Evolutionary conservation across 2,329 filamentous ascomycete species (phyloP), one percentile per base, ranked within the genome.

Genomic region (Orbilia quercus): DNA sequence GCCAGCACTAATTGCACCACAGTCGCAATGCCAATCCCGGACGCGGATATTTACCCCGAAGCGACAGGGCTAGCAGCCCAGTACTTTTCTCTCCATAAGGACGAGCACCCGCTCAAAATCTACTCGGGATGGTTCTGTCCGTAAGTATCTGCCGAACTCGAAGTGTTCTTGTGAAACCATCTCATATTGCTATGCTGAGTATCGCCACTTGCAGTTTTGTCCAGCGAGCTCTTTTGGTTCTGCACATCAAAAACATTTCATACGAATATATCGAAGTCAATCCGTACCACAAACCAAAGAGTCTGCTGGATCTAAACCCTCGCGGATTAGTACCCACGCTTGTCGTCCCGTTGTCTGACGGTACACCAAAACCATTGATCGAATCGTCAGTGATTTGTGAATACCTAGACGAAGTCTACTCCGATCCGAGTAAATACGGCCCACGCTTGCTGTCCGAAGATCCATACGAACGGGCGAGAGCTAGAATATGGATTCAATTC

Each of bases 61-160:
- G 67, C 67, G 28, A 74, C 73, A n/a, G 59, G 73, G 3, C 44
- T 16, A 11, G 59, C 75, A 25, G 71, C 66, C 55, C 51, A 54
- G 22, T 66, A 55, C 22, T 51, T 74, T 28, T 64, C 59, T 23
- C 48, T 58, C 42, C 70, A 73, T 20, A 18, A 44, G 6, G 77
- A 79, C 16, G 82, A 85, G 34, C 82, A 87, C 34, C 80, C 81
- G 3, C 80, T 90, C 31, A 90, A 89, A 79, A 83, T 92, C 11
- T 92, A 91, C 80, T 86, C 87, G 12, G 88, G 87, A 75, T 92
- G 89, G 89, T 92, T 91, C 83, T 94, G 85, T 77, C 85, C 85
- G 78, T 81, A 77, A 40, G 36, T 40, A 12, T 14, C 14, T 40
- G 36, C 3, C 9, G 14, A 14, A 40, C 12, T 16, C 9, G 9